Base-by-base conservation (phyloP, 176 grass and related monocot species). In the Carex myosuroides region DNA sequence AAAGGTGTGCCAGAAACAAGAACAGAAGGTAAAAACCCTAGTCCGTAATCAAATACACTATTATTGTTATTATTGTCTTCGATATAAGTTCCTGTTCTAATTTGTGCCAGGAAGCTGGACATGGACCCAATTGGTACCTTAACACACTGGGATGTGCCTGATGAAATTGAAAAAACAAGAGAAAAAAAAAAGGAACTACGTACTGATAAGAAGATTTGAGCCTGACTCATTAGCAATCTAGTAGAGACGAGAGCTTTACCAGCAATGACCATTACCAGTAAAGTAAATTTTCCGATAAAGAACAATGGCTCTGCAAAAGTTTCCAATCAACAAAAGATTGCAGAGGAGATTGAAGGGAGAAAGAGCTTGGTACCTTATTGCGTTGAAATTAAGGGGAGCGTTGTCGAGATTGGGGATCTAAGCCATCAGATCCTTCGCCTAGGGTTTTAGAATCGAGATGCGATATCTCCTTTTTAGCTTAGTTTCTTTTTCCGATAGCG, bases 351-450 rank as follows among this genome's bases (percentile, higher is more conserved):
- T 35, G 6, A 46, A 44, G 26, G 22, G 44, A 58, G 37, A 55
- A 20, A 30, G 53, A 12, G 5, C 21, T 73, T 2, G 42, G 83
- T n/a, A 90, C 95, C 92, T 93, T 66, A 97, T 80, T 42, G 92
- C 79, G 13, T 86, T 57, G 24, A 95, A 86, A 73, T 98, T 92
- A 32, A 98, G 89, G 3, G 92, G 86, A 0, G 95, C 81, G 6
- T 89, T 98, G 55, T 98, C 92, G n/a, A 98, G 91, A 79, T 81
- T 93, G 26, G 92, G 95, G 77, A 98, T 98, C 86, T 98, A 92
- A 56, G 95, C 89, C 92, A 98, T 98, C 64, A 11, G 81, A 74
- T 62, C 64, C 39, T 67, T 64, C 79, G 21, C 79, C 66, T 74
- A 74, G 56, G 65, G 60, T 84, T 83, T 35, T 13, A 53, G 32